Conservation (phyloP, 2,329 filamentous ascomycete species). For the Cladobotryum protrusum region DNA sequence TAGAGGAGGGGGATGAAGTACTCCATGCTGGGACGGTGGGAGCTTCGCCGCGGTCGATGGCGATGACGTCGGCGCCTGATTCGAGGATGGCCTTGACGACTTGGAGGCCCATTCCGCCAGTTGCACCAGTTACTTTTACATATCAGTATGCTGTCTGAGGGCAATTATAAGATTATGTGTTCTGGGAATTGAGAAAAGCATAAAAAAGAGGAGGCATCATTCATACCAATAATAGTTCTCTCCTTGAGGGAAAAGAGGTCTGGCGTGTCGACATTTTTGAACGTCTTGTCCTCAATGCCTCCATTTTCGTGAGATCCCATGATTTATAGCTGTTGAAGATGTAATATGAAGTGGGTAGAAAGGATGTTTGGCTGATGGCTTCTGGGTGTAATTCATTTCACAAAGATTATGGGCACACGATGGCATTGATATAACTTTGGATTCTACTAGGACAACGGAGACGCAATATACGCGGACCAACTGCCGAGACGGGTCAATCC, state of each 20-base stretch:
- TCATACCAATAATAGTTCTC: slow-evolving; percentile 7
- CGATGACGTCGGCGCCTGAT: slow-evolving; percentile 10
- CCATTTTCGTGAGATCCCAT: slow-evolving; percentile 4
- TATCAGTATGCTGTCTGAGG: no score
- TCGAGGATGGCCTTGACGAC: slow-evolving; percentile 12
- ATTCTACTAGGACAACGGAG: no score
- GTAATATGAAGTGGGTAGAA: neutral
- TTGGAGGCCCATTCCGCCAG: slow-evolving; percentile 4
- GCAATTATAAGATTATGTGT: neutral
- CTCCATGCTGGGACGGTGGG: slow-evolving; percentile 3
- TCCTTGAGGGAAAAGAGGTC: slow-evolving; percentile 7
- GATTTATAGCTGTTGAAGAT: neutral
- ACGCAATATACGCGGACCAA: no score
- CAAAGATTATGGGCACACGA: no score
- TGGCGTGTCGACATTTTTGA: neutral
- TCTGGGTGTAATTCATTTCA: no score
- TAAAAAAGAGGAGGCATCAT: neutral
- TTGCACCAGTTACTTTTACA: slow-evolving; percentile 4
- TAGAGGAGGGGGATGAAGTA: neutral
- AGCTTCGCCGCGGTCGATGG: slow-evolving; percentile 1
- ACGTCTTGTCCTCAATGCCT: neutral
- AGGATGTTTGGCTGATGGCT: no score
- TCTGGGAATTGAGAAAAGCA: neutral
- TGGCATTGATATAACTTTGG: no score
- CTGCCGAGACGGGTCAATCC: no score